These are phyloP conservation scores for Syzygium oleosum DNA, from an alignment of 345 rosid species.

Conservation along the genomic window DNA sequence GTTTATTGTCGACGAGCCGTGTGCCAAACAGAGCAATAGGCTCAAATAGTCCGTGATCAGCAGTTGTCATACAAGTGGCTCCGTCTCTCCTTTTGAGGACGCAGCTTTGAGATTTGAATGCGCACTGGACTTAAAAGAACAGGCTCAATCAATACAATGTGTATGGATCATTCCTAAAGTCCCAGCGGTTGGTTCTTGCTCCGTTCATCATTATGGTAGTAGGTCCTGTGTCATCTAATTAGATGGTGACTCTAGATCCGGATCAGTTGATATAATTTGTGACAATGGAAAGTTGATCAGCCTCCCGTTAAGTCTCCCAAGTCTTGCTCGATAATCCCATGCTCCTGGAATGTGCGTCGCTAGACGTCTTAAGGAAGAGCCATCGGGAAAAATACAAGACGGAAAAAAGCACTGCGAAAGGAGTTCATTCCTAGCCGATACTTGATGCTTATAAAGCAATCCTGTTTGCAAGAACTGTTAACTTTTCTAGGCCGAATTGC, in stretches of 20 bases:
- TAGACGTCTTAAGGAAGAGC: background rate
- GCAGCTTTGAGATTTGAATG: background rate
- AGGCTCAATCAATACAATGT: background rate
- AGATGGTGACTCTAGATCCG: background rate
- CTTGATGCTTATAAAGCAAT: background rate
- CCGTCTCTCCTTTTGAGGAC: background rate
- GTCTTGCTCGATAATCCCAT: background rate
- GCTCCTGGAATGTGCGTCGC: background rate
- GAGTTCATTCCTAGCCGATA: background rate
- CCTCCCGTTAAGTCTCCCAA: background rate
- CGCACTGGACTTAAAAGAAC: background rate
- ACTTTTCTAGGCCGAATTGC: background rate
- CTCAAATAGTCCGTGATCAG: background rate
- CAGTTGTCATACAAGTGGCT: background rate
- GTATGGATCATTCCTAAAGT: background rate
- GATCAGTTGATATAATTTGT: background rate
- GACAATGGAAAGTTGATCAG: background rate
- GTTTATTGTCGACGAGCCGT: background rate
- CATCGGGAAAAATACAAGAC: background rate
- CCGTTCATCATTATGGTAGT: background rate
- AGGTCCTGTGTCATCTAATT: background rate
- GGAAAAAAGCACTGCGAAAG: background rate
- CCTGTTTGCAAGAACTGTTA: background rate
- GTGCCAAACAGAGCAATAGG: background rate
- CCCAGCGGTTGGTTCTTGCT: background rate